These are phyloP conservation scores for Sanghuangporus sanghuang DNA, from an alignment of 1,284 basidiomycete genomes.

Conservation along the genomic window DNA sequence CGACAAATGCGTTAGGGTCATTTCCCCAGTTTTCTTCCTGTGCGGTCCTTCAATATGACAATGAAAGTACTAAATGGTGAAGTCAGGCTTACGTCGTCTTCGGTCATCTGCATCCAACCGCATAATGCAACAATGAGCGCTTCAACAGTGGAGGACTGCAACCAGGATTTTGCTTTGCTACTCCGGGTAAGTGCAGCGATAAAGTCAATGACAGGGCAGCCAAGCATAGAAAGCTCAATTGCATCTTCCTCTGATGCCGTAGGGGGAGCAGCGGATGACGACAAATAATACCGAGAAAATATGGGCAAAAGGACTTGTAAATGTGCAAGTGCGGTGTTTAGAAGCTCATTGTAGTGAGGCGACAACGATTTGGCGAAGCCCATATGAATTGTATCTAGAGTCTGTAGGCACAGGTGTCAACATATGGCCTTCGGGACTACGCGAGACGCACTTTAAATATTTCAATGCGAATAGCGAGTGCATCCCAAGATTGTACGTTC, in stretches of 20 bases:
- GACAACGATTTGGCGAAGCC: constrained; percentile 70
- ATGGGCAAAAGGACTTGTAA: constrained; percentile 61
- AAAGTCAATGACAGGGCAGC: constrained; percentile 80
- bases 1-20: constrained; percentile 89
- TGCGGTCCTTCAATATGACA: not conserved
- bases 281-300: constrained; percentile 68
- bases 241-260: constrained; percentile 69
- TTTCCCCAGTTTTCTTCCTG: constrained; percentile 89
- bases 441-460: constrained; percentile 64
- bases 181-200: constrained; percentile 59
- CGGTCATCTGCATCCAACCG: constrained; percentile 81
- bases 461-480: constrained; percentile 69
- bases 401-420: constrained; percentile 36
- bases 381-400: constrained; percentile 68
- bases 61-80: constrained; percentile 4
- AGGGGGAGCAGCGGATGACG: constrained; percentile 48
- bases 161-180: constrained; percentile 61
- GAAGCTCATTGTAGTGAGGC: constrained; percentile 54
- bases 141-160: constrained; percentile 45
- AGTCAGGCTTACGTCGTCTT: constrained; percentile 64
- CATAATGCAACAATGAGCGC: constrained; percentile 59
- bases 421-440: not conserved
- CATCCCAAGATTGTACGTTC: constrained; percentile 66
- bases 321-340: constrained; percentile 60
- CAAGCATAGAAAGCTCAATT: constrained; percentile 73